Evolutionary conservation across 2,329 filamentous ascomycete species (phyloP), one percentile per base, ranked within the genome.

Genomic region (Sphaerulina populicola): DNA sequence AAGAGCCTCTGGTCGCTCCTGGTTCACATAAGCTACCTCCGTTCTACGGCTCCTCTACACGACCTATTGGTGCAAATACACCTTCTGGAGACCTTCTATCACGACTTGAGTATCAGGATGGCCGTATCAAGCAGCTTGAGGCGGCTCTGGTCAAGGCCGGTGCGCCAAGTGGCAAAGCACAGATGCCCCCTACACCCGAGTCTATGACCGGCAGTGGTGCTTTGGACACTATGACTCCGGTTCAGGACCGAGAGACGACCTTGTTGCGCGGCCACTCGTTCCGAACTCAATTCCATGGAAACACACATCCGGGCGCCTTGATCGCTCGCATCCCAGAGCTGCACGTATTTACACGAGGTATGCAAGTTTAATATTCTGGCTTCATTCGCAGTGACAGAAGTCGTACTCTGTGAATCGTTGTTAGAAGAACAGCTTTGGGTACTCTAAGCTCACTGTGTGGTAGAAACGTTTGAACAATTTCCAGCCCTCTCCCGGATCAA

Each of bases 281-380:
- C 63, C 73, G 72, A 56, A 72, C 72, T 0, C 68, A 70, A 12
- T 74, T 72, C 53, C 68, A 70, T 50, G 72, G 72, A 4, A 64
- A 66, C 4, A 72, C 70, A 4, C 70, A 71, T 53, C 60, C 70
- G 2, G 64, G 69, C 15, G 59, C 62, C 3, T 51, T 63, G 27
- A 62, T 64, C 14, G 61, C 59, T 23, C 59, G 59, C 4, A 60
- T 65, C 8, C 60, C 62, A 14, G 62, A 63, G 30, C 57, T 65
- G 4, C 57, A 58, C 36, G 46, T 53, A 2, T 64, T 64, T 44
- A 64, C 62, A 6, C 51, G 58, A 38, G 46, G 46, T 48, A 31
- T 31, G 46, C 4, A 35, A 35, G 10, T 35, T 7, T 7, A 27
- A 27, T 27, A 1, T 27, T 27, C 10, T n/a, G 18, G 18, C 39